A percentile compares a stretch with the other conserved stretches of the same genome.
Conservation (phyloP, 2,329 filamentous ascomycete genomes). For the Cladophialophora carrionii region DNA sequence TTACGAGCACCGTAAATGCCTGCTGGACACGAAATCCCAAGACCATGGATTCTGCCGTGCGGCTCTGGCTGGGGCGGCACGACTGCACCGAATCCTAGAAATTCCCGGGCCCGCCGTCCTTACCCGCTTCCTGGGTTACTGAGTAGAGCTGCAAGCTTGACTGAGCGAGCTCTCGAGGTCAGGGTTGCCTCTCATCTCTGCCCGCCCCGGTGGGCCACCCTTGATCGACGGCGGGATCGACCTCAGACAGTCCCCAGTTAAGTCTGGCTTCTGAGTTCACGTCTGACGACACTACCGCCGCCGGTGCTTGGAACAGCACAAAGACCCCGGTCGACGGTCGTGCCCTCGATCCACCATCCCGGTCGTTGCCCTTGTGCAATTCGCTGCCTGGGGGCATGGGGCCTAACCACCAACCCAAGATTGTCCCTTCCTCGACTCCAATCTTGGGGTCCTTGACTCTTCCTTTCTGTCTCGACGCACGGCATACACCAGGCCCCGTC, state of each 20-base stretch:
- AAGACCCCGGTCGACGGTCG: conserved; percentile 20
- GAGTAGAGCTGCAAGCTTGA: conserved; percentile 9
- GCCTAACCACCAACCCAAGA: conserved; percentile 26
- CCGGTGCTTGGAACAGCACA: conserved; percentile 18
- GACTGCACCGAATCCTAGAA: conserved; percentile 15
- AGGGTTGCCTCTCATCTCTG: conserved; percentile 18
- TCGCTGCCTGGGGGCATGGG: conserved; percentile 29
- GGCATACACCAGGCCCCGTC: conserved; percentile 23
- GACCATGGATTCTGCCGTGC: neutral
- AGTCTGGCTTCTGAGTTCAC: conserved; percentile 12
- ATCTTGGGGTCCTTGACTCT: conserved; percentile 30
- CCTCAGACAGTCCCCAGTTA: conserved; percentile 24
- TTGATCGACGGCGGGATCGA: conserved; percentile 31
- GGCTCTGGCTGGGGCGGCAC: conserved; percentile 11
- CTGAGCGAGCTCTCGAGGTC: conserved; percentile 4
- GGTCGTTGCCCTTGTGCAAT: conserved; percentile 29
- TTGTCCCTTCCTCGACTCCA: conserved; percentile 25
- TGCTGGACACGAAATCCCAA: neutral
- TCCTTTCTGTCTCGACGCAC: conserved; percentile 26
- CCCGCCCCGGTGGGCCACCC: conserved; percentile 19
- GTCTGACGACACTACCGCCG: conserved; percentile 33
- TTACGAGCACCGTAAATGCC: neutral
- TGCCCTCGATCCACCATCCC: conserved; percentile 25
- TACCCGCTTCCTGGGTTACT: no score
- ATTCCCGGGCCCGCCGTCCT: conserved; percentile 10